phyloP scores from a whole-genome alignment of 2,329 filamentous ascomycete genomes.

The Rhinocladiella similis region DNA sequence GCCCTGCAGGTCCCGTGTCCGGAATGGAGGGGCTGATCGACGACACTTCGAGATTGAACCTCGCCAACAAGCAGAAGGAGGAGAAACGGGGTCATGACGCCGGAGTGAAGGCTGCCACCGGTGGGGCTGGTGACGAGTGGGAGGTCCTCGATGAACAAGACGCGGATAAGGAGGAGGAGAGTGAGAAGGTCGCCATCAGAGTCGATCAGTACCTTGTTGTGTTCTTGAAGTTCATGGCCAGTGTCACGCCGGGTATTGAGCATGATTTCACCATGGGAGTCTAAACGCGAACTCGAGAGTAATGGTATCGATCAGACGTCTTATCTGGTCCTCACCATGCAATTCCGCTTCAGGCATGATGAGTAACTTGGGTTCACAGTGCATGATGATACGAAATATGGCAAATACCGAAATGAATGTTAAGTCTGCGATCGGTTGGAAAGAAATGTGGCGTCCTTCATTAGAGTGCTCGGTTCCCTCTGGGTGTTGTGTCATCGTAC shows the following conservation, averaged over 20 bases:
- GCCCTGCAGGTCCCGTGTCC: conserved; percentile 42
- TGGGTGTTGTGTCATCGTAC: too few relatives aligned
- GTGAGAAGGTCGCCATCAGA: conserved; percentile 48
- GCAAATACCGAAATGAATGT: too few relatives aligned
- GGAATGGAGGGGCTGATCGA: conserved; percentile 87
- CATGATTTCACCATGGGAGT: conserved; percentile 98
- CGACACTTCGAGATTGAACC: conserved; percentile 63
- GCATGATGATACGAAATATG: too few relatives aligned
- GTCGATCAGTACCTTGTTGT: conserved; percentile 55
- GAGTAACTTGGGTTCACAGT: too few relatives aligned
- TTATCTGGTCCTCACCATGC: neutral
- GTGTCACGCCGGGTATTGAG: conserved; percentile 94
- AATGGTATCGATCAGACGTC: neutral
- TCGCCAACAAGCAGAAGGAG: conserved; percentile 28
- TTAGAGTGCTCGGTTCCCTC: too few relatives aligned
- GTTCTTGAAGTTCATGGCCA: conserved; percentile 70
- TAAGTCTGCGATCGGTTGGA: too few relatives aligned
- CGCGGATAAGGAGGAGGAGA: conserved; percentile 50
- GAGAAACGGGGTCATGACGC: conserved; percentile 41
- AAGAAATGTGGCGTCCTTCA: too few relatives aligned
- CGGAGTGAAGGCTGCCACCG: conserved; percentile 37
- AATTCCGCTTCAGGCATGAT: too few relatives aligned
- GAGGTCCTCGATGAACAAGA: conserved; percentile 55
- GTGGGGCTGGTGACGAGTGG: conserved; percentile 60
- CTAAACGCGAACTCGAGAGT: conserved; percentile 42